phyloP scores from a whole-genome alignment of 179 eudicot species.

The Silene coronaria region DNA sequence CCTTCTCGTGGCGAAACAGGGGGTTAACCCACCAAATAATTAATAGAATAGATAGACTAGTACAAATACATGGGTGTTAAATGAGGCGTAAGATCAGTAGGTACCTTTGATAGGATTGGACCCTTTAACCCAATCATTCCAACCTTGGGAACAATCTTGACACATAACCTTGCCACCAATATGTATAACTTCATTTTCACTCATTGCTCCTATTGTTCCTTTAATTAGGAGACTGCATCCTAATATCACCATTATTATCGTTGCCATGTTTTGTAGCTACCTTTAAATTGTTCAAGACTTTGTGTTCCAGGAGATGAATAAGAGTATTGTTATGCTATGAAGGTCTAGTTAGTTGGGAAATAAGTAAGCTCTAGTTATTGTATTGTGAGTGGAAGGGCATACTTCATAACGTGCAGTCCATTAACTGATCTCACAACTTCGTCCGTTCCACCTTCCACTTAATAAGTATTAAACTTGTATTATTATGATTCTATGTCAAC shows the following conservation, averaged over 20 bases:
- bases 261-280: not conserved
- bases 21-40: too few relatives aligned
- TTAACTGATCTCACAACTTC: not conserved
- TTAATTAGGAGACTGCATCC: constrained; percentile 12
- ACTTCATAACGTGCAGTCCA: not conserved
- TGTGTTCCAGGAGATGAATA: not conserved
- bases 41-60: too few relatives aligned
- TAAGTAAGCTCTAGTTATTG: not conserved
- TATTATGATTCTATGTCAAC: too few relatives aligned
- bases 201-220: constrained; percentile 23
- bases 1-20: too few relatives aligned
- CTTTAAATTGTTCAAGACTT: not conserved
- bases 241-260: constrained; percentile 1
- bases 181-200: constrained; percentile 35
- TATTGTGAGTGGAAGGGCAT: not conserved
- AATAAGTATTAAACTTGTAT: too few relatives aligned
- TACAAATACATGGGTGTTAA: too few relatives aligned
- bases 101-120: constrained; percentile 62
- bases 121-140: constrained; percentile 61
- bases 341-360: not conserved
- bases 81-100: too few relatives aligned
- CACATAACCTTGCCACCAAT: constrained; percentile 66
- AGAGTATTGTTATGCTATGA: not conserved
- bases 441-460: too few relatives aligned
- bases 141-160: constrained; percentile 59